phyloP scores from a whole-genome alignment of 2,329 filamentous ascomycete genomes.

The Alternaria alternata region DNA sequence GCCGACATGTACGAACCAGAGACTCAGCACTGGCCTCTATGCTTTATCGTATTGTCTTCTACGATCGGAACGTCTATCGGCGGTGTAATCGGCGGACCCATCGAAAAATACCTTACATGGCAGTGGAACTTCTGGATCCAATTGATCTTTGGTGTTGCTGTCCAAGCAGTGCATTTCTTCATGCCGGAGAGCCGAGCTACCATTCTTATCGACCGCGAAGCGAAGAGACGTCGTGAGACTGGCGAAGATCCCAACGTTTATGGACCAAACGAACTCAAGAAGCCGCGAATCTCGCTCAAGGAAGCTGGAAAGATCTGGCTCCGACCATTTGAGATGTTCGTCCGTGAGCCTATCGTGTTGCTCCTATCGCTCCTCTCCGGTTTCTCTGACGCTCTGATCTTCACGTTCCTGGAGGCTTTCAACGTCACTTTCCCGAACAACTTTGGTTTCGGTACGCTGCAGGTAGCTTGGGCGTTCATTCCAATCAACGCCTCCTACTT shows the following conservation, averaged over 20 bases:
- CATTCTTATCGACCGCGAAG: constrained; percentile 77
- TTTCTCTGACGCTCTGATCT: constrained; percentile 79
- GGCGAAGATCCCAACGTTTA: constrained; percentile 68
- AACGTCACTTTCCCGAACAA: constrained; percentile 68
- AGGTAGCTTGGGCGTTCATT: constrained; percentile 66
- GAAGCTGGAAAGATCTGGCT: constrained; percentile 59
- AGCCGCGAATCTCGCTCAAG: constrained; percentile 39
- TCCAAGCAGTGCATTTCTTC: constrained; percentile 72
- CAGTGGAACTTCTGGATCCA: constrained; percentile 84
- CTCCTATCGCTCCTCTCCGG: constrained; percentile 75
- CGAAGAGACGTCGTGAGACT: constrained; percentile 72
- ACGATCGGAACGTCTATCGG: constrained; percentile 77
- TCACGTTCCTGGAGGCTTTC: constrained; percentile 78
- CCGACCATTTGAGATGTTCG: constrained; percentile 68
- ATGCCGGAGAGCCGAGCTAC: constrained; percentile 78
- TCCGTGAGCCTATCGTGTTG: constrained; percentile 76
- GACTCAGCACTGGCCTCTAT: constrained; percentile 66
- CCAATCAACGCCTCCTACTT: constrained; percentile 66
- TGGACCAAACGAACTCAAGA: constrained; percentile 73
- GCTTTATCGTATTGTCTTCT: constrained; percentile 59
- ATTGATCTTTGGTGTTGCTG: constrained; percentile 75
- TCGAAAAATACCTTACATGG: constrained; percentile 63
- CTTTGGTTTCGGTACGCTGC: constrained; percentile 67
- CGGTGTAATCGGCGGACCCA: constrained; percentile 69
- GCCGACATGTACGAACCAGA: constrained; percentile 68